Percentiles rank a stretch among this genome's conserved stretches.
Conservation (phyloP, 108 stramenopile species). For the Cyclotella baltica region DNA sequence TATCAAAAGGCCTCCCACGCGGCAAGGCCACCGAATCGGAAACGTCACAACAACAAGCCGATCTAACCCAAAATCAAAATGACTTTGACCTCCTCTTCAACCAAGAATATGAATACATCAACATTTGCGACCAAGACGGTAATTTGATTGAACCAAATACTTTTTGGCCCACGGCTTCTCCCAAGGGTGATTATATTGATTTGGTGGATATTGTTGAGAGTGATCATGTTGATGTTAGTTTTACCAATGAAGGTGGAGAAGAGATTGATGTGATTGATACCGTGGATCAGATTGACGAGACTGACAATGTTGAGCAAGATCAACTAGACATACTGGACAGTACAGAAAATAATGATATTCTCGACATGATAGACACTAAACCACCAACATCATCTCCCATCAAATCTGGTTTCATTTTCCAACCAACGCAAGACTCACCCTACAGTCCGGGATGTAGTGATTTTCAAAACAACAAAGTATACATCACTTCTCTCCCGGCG, state of each 20-base stretch:
- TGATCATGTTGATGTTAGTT: not conserved
- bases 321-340: no score
- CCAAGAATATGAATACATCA: not conserved
- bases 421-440: not conserved
- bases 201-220: conserved; percentile 11
- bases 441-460: conserved; percentile 21
- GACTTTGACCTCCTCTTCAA: no score
- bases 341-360: no score
- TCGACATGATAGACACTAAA: conserved; percentile 13
- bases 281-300: not conserved
- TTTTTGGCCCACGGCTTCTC: not conserved
- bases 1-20: no score
- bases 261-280: not conserved
- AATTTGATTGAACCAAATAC: not conserved
- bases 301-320: conserved; percentile 14
- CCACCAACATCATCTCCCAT: conserved; percentile 9
- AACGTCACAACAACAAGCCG: no score
- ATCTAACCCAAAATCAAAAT: no score
- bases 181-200: not conserved
- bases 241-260: conserved; percentile 21
- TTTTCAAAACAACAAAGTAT: conserved; percentile 1
- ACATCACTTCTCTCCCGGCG: conserved; percentile 8
- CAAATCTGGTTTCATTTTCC: not conserved
- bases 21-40: no score
- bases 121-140: not conserved